Base-by-base conservation (phyloP, 2,329 filamentous ascomycete species). In the Colletotrichum simmondsii region DNA sequence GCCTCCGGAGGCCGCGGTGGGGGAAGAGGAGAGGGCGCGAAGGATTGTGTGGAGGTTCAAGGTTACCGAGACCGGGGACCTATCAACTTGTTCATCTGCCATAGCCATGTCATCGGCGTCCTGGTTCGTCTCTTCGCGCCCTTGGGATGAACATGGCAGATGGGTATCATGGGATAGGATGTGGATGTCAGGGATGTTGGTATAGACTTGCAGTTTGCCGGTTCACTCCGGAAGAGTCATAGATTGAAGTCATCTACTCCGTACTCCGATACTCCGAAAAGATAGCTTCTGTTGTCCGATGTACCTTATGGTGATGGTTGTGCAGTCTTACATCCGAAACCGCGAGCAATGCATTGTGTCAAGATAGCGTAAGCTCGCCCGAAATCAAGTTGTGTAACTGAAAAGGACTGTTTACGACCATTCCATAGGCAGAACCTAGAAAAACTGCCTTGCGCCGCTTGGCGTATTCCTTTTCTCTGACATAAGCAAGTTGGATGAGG, bases 1-100 rank as follows among this genome's bases (percentile, higher is more conserved):
- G 66, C 60, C 59, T 72, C 54, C 60, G 66, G 70, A 60, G 65
- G 66, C 66, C 66, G 60, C 26, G 49, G 66, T 69, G 66, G 70
- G 56, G 60, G 28, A 53, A 54, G 66, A 56, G 56, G 60, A 30
- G 37, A 59, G 30, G 24, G 35, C 26, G 54, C 7, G 46, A 68
- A 37, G 30, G 49, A 14, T 42, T 26, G 66, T 56, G 32, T 61
- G 70, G 66, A 61, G 66, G 37, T 35, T 35, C 11, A 46, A 12
- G 56, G 19, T 19, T 19, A 35, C 28, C 8, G 22, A 30, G 46
- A 60, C 60, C 61, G 46, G 59, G 49, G 19, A 46, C 12, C 22
- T 53, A 14, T n/a, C 12, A 28, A 49, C 10, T 22, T 52, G 30
- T 24, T 37, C 37, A 53, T 57, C 35, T 49, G 26, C 54, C 53